Conservation (phyloP, 2,329 filamentous ascomycete genomes). For the Claviceps fusiformis region DNA sequence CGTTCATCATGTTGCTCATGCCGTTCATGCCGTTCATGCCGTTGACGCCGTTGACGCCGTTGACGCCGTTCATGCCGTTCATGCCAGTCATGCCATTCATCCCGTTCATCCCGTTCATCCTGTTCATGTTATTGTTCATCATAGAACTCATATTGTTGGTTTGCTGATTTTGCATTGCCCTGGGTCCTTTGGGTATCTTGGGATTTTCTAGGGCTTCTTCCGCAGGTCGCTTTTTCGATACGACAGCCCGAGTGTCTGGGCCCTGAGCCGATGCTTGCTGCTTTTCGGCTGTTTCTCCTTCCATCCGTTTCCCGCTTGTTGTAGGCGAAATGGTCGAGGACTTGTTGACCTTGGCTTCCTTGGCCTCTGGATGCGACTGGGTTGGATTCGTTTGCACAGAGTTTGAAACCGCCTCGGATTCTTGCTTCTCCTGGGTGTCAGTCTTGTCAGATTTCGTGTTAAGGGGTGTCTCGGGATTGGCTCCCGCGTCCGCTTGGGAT, state of each 20-base stretch:
- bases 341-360: constrained; percentile 12
- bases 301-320: constrained; percentile 11
- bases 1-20: constrained; percentile 27
- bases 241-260: constrained; percentile 18
- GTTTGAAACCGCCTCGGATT: background rate
- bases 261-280: constrained; percentile 17
- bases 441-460: constrained; percentile 21
- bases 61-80: constrained; percentile 22
- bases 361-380: constrained; percentile 16
- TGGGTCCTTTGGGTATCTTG: constrained; percentile 50
- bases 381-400: constrained; percentile 16
- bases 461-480: constrained; percentile 22
- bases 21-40: constrained; percentile 12
- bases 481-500: constrained; percentile 23
- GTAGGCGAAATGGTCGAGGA: constrained; percentile 17
- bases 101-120: constrained; percentile 11
- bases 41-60: too few species aligned
- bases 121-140: constrained; percentile 24
- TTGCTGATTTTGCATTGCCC: constrained; percentile 48
- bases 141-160: constrained; percentile 24
- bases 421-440: constrained; percentile 21
- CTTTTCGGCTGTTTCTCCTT: constrained; percentile 23
- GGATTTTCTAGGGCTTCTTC: constrained; percentile 56
- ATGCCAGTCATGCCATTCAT: constrained; percentile 10
- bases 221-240: constrained; percentile 67